Percentiles rank a stretch among this genome's conserved stretches.
Conservation (phyloP, 2,329 filamentous ascomycete genomes). For the Verticillium zaregamsianum region DNA sequence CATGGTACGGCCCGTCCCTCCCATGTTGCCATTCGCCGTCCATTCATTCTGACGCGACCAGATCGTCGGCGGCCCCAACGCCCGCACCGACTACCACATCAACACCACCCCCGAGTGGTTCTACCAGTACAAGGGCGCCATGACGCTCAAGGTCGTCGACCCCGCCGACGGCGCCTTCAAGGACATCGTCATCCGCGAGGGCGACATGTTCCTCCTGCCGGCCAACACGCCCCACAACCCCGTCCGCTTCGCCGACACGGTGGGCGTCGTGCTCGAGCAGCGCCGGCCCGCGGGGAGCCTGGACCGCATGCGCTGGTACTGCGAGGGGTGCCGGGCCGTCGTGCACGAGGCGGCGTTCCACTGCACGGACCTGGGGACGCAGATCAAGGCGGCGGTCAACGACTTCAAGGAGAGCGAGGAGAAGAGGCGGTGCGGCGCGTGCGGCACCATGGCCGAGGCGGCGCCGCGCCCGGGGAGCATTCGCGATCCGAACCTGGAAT, state of each 20-base stretch:
- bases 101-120: slow-evolving; percentile 97
- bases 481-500: slow-evolving; percentile 52
- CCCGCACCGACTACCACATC: slow-evolving; percentile 96
- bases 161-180: slow-evolving; percentile 48
- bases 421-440: slow-evolving; percentile 70
- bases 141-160: slow-evolving; percentile 91
- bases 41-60: slow-evolving; percentile 19
- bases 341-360: slow-evolving; percentile 87
- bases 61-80: slow-evolving; percentile 95
- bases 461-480: slow-evolving; percentile 59
- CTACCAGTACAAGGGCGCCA: slow-evolving; percentile 90
- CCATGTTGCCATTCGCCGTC: not conserved
- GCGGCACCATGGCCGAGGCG: slow-evolving; percentile 71
- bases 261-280: slow-evolving; percentile 92
- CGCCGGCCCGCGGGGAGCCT: slow-evolving; percentile 63
- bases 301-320: slow-evolving; percentile 91
- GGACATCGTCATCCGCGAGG: slow-evolving; percentile 86
- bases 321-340: slow-evolving; percentile 48
- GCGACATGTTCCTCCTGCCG: slow-evolving; percentile 89
- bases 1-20: slow-evolving; percentile 52
- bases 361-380: slow-evolving; percentile 84
- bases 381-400: slow-evolving; percentile 91
- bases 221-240: slow-evolving; percentile 96
- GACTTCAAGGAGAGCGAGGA: slow-evolving; percentile 65
- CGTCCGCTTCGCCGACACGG: slow-evolving; percentile 85